Conservation (phyloP, 1,139 yeast genomes). For the Yamadazyma oceani region DNA sequence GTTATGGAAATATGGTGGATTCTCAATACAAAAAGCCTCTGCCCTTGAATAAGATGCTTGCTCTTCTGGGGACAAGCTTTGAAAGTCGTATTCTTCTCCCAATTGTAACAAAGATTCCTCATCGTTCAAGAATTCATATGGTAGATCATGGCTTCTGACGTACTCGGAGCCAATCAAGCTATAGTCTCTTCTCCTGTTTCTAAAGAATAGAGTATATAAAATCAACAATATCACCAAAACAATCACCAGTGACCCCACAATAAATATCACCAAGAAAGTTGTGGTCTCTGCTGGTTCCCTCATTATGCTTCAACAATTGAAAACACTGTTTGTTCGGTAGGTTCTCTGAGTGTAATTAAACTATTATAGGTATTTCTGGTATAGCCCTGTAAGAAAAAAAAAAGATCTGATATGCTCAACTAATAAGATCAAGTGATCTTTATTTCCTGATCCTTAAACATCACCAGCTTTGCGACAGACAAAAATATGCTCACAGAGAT, state of each 20-base stretch:
- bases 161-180: slow-evolving; percentile 20
- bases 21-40: slow-evolving; percentile 31
- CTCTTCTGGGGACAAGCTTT: slow-evolving; percentile 44
- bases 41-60: slow-evolving; percentile 37
- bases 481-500: no score
- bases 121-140: slow-evolving; percentile 43
- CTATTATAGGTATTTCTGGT: no score
- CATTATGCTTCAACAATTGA: background rate
- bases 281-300: background rate
- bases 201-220: slow-evolving; percentile 13
- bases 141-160: slow-evolving; percentile 25
- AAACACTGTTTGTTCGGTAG: no score
- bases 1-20: slow-evolving; percentile 35
- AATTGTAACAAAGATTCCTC: slow-evolving; percentile 38
- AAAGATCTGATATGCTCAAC: no score
- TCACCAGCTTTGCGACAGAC: no score
- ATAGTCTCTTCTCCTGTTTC: slow-evolving; percentile 17
- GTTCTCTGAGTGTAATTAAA: no score
- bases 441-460: no score
- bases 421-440: no score
- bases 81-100: slow-evolving; percentile 40
- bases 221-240: slow-evolving; percentile 16
- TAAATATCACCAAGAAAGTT: slow-evolving; percentile 15
- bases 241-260: slow-evolving; percentile 16
- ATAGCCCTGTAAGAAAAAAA: no score